Percentiles rank a stretch among this genome's conserved stretches.
Conservation (phyloP, 768 basidiomycete species). For the Amanita pallidorosea region DNA sequence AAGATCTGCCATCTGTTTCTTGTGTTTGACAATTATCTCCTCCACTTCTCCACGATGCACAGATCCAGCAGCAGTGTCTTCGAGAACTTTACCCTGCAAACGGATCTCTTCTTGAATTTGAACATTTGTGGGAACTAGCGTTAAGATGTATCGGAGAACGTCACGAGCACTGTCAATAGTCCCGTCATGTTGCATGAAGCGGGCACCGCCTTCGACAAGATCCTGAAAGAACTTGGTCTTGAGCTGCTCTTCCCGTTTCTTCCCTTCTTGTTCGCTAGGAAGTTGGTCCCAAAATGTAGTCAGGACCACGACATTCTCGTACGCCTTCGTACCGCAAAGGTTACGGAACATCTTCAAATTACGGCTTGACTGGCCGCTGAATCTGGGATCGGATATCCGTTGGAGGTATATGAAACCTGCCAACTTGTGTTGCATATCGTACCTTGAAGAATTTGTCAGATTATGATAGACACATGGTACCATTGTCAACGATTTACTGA, state of each 20-base stretch:
- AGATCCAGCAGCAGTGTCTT: slow-evolving; percentile 25
- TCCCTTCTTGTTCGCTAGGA: slow-evolving; percentile 19
- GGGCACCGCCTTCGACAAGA: not conserved
- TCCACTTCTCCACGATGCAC: slow-evolving; percentile 25
- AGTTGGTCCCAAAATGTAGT: slow-evolving; percentile 36
- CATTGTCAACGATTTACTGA: not conserved
- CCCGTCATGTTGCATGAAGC: not conserved
- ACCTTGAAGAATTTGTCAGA: not conserved
- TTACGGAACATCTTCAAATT: slow-evolving; percentile 30
- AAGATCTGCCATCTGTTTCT: slow-evolving; percentile 18
- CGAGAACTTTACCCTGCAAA: slow-evolving; percentile 14
- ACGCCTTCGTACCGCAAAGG: slow-evolving; percentile 29
- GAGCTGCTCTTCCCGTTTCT: slow-evolving; percentile 26
- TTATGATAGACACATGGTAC: no score
- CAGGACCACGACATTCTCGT: slow-evolving; percentile 33
- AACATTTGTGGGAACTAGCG: slow-evolving; percentile 2
- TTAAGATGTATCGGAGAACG: slow-evolving; percentile 20
- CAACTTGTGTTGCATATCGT: not conserved
- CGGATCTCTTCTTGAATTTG: slow-evolving; percentile 11
- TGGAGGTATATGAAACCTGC: not conserved
- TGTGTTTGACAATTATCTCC: slow-evolving; percentile 19
- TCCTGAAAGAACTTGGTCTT: slow-evolving; percentile 26
- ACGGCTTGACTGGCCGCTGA: not conserved
- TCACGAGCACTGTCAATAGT: not conserved
- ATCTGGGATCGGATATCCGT: not conserved